Conservation (phyloP, 495 filamentous ascomycete genomes). For the Lepraria neglecta region DNA sequence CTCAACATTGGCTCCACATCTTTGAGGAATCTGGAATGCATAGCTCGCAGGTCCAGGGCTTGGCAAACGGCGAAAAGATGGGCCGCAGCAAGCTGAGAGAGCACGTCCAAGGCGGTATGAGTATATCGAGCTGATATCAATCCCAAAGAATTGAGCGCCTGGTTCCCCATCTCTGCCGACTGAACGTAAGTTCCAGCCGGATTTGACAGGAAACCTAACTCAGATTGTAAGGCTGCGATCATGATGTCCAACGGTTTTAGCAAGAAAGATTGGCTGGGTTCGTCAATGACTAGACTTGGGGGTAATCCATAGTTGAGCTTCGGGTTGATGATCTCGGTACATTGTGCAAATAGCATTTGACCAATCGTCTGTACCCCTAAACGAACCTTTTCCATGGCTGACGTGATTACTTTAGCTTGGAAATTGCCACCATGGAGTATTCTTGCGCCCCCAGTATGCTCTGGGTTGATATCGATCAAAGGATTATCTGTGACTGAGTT, state of each 20-base stretch:
- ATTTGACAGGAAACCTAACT: conserved; percentile 48
- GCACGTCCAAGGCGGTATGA: too few species aligned
- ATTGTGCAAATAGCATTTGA: conserved; percentile 52
- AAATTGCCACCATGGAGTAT: conserved; percentile 59
- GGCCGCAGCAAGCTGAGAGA: too few species aligned
- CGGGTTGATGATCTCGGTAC: conserved; percentile 52
- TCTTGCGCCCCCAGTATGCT: neutral
- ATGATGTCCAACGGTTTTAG: conserved; percentile 57
- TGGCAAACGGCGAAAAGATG: too few species aligned
- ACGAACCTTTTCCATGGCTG: conserved; percentile 56
- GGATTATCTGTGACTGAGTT: conserved; percentile 63
- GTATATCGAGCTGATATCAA: too few species aligned
- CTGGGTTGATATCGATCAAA: conserved; percentile 40
- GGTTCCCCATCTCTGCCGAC: too few species aligned
- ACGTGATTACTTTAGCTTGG: conserved; percentile 51
- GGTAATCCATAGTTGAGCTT: conserved; percentile 52
- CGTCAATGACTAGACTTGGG: conserved; percentile 51
- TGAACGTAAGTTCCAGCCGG: conserved; percentile 38
- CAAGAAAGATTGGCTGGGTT: conserved; percentile 50
- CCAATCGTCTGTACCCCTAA: conserved; percentile 49
- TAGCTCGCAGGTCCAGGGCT: too few species aligned
- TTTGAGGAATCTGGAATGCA: too few species aligned
- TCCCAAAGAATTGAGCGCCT: too few species aligned
- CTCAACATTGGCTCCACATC: too few species aligned
- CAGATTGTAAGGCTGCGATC: conserved; percentile 56